These are phyloP conservation scores for Sporisorium iseilematis-ciliati DNA, from an alignment of 1,284 basidiomycete genomes.

Conservation along the genomic window DNA sequence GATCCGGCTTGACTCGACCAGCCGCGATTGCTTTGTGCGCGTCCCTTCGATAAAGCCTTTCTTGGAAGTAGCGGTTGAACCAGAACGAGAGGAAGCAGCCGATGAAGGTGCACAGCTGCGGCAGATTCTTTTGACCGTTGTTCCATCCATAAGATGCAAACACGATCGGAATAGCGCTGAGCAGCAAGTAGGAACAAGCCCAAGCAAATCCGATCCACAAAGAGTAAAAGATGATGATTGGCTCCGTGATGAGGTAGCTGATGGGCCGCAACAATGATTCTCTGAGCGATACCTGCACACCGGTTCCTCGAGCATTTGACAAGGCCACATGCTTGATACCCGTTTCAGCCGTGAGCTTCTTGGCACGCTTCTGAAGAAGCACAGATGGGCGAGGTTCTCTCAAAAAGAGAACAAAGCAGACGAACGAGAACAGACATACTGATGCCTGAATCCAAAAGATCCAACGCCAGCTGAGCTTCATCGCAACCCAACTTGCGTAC, in stretches of 20 bases:
- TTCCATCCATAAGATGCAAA: constrained; percentile 55
- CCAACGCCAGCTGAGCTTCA: constrained; percentile 51
- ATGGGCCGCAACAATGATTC: constrained; percentile 61
- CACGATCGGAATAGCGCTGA: constrained; percentile 45
- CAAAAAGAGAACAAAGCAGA: constrained; percentile 61
- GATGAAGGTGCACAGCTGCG: constrained; percentile 37
- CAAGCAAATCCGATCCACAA: constrained; percentile 69
- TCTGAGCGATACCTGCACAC: constrained; percentile 56
- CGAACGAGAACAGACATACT: constrained; percentile 16
- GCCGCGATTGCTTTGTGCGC: constrained; percentile 14
- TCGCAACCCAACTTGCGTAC: constrained; percentile 52
- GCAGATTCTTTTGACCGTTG: constrained; percentile 27
- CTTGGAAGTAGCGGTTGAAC: constrained; percentile 73
- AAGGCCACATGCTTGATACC: constrained; percentile 62
- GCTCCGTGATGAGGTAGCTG: constrained; percentile 71
- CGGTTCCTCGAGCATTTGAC: constrained; percentile 25
- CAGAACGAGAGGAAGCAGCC: constrained; percentile 75
- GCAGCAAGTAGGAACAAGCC: constrained; percentile 30
- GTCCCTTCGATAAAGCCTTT: constrained; percentile 32
- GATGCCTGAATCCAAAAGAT: constrained; percentile 52
- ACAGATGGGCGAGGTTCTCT: constrained; percentile 68
- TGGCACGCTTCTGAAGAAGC: constrained; percentile 69
- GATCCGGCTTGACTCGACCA: constrained; percentile 67
- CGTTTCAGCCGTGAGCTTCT: constrained; percentile 67
- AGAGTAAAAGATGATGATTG: constrained; percentile 71